Percentiles rank a stretch among this genome's conserved stretches.
These are phyloP conservation scores for Trypanosoma avium DNA, from an alignment of 208 protist species.

Conservation along the genomic window DNA sequence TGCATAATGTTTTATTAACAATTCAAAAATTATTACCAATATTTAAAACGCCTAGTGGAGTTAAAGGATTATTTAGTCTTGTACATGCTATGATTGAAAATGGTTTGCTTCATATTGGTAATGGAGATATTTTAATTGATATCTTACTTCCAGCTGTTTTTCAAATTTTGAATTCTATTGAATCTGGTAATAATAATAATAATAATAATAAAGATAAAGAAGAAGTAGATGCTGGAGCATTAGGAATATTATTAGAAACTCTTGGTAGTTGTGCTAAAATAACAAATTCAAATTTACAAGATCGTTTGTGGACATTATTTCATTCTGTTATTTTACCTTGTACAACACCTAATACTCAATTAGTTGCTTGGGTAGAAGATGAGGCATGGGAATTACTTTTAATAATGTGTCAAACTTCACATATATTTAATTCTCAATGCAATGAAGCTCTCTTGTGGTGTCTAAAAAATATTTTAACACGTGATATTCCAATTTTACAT, in stretches of 20 bases:
- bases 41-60: conserved; percentile 35
- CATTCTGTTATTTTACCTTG: conserved; percentile 50
- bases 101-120: conserved; percentile 24
- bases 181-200: conserved; percentile 13
- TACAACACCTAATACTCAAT: conserved; percentile 31
- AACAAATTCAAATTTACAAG: conserved; percentile 4
- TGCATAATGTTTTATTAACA: conserved; percentile 43
- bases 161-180: conserved; percentile 21
- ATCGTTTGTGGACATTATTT: conserved; percentile 57
- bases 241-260: conserved; percentile 64
- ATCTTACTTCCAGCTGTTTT: conserved; percentile 49
- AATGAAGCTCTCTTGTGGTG: conserved; percentile 43
- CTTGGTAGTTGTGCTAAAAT: conserved; percentile 40
- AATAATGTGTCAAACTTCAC: conserved; percentile 38
- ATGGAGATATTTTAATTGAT: conserved; percentile 51
- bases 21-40: conserved; percentile 49
- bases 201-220: conserved; percentile 33
- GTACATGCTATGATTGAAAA: conserved; percentile 56
- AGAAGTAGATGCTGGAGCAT: conserved; percentile 28
- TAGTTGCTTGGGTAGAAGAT: conserved; percentile 77
- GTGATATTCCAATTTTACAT: conserved; percentile 56
- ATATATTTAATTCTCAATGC: conserved; percentile 10
- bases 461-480: conserved; percentile 42
- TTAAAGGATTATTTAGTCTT: conserved; percentile 50
- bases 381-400: conserved; percentile 79